phyloP scores from a whole-genome alignment of 768 basidiomycete species.

The Heimioporus sp. region DNA sequence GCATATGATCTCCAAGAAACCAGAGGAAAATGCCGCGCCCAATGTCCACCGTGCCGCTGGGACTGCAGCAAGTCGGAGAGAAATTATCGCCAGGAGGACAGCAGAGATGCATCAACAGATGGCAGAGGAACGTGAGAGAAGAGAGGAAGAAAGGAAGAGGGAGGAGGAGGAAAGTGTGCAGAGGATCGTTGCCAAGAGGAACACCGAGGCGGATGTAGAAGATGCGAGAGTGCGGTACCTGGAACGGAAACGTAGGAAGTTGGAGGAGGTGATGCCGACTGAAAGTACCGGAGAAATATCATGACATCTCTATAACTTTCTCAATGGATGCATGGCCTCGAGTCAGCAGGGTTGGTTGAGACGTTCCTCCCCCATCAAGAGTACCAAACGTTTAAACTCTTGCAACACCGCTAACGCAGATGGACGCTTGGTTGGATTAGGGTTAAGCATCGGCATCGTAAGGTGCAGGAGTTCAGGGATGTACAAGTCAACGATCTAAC shows the following conservation, averaged over 20 bases:
- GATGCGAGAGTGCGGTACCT: slow-evolving; percentile 74
- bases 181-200: slow-evolving; percentile 69
- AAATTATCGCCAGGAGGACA: slow-evolving; percentile 82
- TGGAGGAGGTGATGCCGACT: slow-evolving; percentile 43
- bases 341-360: slow-evolving; percentile 17
- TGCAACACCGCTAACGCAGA: slow-evolving; percentile 44
- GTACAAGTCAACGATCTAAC: slow-evolving; percentile 53
- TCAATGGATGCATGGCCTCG: not conserved
- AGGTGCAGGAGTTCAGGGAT: slow-evolving; percentile 60
- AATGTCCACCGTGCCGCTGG: slow-evolving; percentile 78
- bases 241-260: slow-evolving; percentile 73
- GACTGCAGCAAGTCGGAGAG: slow-evolving; percentile 71
- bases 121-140: slow-evolving; percentile 66
- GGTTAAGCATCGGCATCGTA: slow-evolving; percentile 57
- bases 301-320: slow-evolving; percentile 1
- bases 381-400: slow-evolving; percentile 50
- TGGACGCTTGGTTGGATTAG: slow-evolving; percentile 51
- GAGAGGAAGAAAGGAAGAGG: slow-evolving; percentile 52
- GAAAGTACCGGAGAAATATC: slow-evolving; percentile 6
- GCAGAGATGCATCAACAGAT: slow-evolving; percentile 79
- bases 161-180: slow-evolving; percentile 65
- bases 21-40: slow-evolving; percentile 30
- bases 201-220: slow-evolving; percentile 70
- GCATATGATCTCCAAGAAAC: slow-evolving; percentile 28
- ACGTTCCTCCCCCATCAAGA: slow-evolving; percentile 39